A percentile compares a stretch with the other conserved stretches of the same genome.
Conservation (phyloP, 331 rosid genomes). For the Erythrophleum ivorense region DNA sequence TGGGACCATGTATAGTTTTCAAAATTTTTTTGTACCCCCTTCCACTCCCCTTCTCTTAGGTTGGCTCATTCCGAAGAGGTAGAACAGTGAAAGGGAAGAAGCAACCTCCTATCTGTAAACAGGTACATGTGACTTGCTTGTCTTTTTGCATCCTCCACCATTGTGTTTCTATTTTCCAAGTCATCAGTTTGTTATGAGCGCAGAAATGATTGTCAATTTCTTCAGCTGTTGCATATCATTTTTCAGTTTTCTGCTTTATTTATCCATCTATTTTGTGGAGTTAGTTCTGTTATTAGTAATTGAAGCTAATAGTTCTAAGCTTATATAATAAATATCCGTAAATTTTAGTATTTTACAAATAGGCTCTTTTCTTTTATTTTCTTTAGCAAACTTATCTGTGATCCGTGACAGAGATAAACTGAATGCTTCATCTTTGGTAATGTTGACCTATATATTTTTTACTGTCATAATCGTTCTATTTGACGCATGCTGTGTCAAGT, state of each 20-base stretch:
- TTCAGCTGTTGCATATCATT: background rate
- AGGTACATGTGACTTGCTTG: slow-evolving; percentile 61
- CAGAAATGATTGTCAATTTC: slow-evolving; percentile 6
- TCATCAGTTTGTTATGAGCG: slow-evolving; percentile 23
- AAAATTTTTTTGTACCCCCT: slow-evolving; percentile 5
- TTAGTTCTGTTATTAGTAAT: slow-evolving; percentile 13
- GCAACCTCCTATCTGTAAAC: slow-evolving; percentile 84
- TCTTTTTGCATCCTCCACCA: slow-evolving; percentile 18
- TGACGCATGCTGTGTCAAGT: slow-evolving; percentile 1
- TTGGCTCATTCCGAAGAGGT: slow-evolving; percentile 86
- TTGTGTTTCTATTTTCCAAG: background rate
- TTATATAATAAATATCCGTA: slow-evolving; percentile 19
- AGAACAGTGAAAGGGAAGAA: slow-evolving; percentile 85
- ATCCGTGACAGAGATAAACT: background rate
- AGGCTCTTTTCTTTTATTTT: background rate
- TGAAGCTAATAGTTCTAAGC: slow-evolving; percentile 17
- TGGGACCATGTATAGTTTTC: slow-evolving; percentile 29
- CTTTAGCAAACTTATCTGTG: background rate
- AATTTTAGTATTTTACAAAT: background rate
- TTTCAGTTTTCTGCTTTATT: slow-evolving; percentile 21
- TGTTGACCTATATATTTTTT: background rate
- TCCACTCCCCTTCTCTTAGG: slow-evolving; percentile 50
- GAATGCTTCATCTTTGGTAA: slow-evolving; percentile 15
- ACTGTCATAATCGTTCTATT: slow-evolving; percentile 7
- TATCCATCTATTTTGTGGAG: slow-evolving; percentile 18